Conservation (phyloP, 2,329 filamentous ascomycete genomes). For the Verticillium tricorpus region DNA sequence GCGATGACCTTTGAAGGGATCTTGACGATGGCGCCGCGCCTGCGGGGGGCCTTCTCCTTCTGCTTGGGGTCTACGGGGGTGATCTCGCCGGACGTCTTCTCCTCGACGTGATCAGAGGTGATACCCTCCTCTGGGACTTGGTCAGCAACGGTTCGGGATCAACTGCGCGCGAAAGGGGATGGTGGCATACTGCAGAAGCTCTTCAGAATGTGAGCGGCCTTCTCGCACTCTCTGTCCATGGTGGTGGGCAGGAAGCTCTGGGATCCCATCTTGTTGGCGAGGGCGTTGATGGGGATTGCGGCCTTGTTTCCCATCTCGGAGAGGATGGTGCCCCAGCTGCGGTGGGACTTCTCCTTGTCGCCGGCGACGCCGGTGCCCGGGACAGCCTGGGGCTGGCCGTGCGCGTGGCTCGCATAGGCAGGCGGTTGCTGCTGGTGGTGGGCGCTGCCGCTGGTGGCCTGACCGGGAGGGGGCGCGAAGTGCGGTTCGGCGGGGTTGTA, state of each 20-base stretch:
- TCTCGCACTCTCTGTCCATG: constrained; percentile 86
- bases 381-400: neutral
- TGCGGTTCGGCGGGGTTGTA: constrained; percentile 10
- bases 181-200: constrained; percentile 77
- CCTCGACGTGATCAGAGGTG: constrained; percentile 31
- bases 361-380: neutral
- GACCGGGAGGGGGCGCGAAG: constrained; percentile 3
- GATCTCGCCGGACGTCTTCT: constrained; percentile 14
- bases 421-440: neutral
- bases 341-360: constrained; percentile 1
- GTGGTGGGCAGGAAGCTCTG: constrained; percentile 85
- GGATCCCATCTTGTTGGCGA: constrained; percentile 76
- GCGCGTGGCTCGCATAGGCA: constrained; percentile 1
- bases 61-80: constrained; percentile 17
- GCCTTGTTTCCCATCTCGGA: constrained; percentile 35
- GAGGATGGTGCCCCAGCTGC: constrained; percentile 9
- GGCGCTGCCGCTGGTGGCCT: neutral
- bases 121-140: constrained; percentile 43
- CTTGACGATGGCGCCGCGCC: constrained; percentile 45
- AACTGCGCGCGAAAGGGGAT: neutral
- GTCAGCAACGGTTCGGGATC: constrained; percentile 1
- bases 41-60: constrained; percentile 15
- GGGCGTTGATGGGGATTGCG: constrained; percentile 71
- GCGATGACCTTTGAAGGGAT: constrained; percentile 57
- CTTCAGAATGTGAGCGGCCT: constrained; percentile 77